phyloP scores from a whole-genome alignment of 179 eudicot genomes.

The Corrigiola litoralis region DNA sequence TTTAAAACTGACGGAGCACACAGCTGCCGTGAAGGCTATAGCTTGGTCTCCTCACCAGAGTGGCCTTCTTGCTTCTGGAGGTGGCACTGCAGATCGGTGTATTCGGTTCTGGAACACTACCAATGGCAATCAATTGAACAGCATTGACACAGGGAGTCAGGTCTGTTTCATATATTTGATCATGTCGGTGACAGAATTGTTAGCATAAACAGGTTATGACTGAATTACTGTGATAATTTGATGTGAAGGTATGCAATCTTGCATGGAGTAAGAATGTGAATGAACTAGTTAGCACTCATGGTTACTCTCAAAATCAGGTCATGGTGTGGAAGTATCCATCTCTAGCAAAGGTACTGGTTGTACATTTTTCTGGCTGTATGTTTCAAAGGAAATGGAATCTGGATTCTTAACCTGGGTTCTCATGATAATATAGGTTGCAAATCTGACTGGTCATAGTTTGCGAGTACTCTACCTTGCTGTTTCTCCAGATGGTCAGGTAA shows the following conservation, averaged over 20 bases:
- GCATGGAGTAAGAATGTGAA: conserved; percentile 99
- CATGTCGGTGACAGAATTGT: neutral
- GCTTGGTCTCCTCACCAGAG: conserved; percentile 97
- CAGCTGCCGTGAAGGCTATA: conserved; percentile 97
- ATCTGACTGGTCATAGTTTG: conserved; percentile 88
- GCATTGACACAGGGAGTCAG: conserved; percentile 95
- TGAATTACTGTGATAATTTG: neutral
- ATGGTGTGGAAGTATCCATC: conserved; percentile 99
- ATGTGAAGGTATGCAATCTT: conserved; percentile 81
- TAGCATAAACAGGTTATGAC: neutral
- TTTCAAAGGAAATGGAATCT: neutral
- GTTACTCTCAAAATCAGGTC: conserved; percentile 94
- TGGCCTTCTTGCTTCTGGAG: conserved; percentile 87
- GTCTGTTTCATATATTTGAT: conserved; percentile 16
- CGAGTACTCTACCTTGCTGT: conserved; percentile 88
- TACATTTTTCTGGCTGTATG: neutral
- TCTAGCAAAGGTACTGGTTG: conserved; percentile 58
- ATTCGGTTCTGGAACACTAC: conserved; percentile 96
- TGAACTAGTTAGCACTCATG: conserved; percentile 97
- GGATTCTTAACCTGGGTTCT: no score
- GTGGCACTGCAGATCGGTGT: conserved; percentile 96
- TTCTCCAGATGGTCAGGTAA: conserved; percentile 99
- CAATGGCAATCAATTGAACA: conserved; percentile 74
- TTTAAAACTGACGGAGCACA: conserved; percentile 73
- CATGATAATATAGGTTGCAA: conserved; percentile 85